Evolutionary conservation across 495 filamentous ascomycete species (phyloP), one percentile per base, ranked within the genome.

Genomic region (Penicillium cataractarum): DNA sequence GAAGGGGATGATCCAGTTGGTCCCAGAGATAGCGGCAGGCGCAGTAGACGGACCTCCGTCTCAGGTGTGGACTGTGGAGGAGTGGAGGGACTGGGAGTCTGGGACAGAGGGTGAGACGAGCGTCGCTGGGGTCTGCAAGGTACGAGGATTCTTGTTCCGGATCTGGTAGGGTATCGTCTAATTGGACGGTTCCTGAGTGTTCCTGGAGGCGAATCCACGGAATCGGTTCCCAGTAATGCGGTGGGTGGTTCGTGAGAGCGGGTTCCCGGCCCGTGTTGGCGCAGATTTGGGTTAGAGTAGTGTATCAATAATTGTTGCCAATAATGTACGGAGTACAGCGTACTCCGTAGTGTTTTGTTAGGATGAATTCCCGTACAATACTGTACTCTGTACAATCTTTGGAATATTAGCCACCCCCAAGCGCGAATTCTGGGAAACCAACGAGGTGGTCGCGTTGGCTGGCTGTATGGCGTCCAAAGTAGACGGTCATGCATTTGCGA

Each of bases 181-280:
- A 72, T 69, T 67, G 66, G 70, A 33, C 53, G 46, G 62, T 64
- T 51, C 48, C 54, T 58, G 57, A 54, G 54, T n/a, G 39, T 26
- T 58, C 58, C 49, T 55, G 55, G 13, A 12, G 54, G 57, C 49
- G 49, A 61, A 57, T 29, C 57, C 51, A 60, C 29, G 57, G 57
- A 54, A 29, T 49, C 39, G 63, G 63, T 61, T 59, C 60, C 46
- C 55, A 58, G 54, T 26, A 35, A 50, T 31, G 37, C 35, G 42
- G 53, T 65, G 55, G 44, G 15, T 22, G 60, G 64, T 66, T 66
- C 64, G 52, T 60, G 26, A 50, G 46, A 50, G 46, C 57, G 42
- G 44, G 19, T 44, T 19, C 44, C 24, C 55, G 55, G 48, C 46
- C 63, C 58, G 50, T 39, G 57, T 55, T 59, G 49, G 31, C 32